Percentiles rank a stretch among this genome's conserved stretches.
phyloP scores from a whole-genome alignment of 805 yeast genomes.

The Candida ortonii region DNA sequence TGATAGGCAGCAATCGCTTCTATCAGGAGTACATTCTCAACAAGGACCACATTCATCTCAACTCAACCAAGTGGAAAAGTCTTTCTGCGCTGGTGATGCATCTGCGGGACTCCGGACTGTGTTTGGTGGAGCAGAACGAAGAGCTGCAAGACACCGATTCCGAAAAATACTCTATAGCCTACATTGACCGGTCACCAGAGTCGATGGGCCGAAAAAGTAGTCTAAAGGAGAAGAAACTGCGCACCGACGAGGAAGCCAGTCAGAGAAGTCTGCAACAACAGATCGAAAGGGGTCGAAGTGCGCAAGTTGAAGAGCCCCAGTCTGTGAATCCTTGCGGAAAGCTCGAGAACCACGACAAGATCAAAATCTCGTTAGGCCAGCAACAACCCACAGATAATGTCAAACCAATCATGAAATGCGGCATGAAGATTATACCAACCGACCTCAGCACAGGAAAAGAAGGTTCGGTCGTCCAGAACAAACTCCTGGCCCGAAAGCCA shows the following conservation, averaged over 20 bases:
- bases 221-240: slow-evolving; percentile 35
- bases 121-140: slow-evolving; percentile 46
- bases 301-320: slow-evolving; percentile 10
- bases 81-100: slow-evolving; percentile 65
- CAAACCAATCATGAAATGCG: slow-evolving; percentile 31
- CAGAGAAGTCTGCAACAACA: slow-evolving; percentile 48
- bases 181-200: slow-evolving; percentile 53
- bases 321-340: slow-evolving; percentile 1
- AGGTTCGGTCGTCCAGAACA: slow-evolving; percentile 12
- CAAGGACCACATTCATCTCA: slow-evolving; percentile 84
- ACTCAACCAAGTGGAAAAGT: slow-evolving; percentile 78
- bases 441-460: slow-evolving; percentile 18
- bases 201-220: slow-evolving; percentile 41
- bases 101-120: slow-evolving; percentile 54
- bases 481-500: slow-evolving; percentile 5
- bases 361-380: slow-evolving; percentile 15
- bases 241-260: slow-evolving; percentile 46
- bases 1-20: slow-evolving; percentile 75
- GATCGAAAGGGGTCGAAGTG: slow-evolving; percentile 43
- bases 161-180: slow-evolving; percentile 40
- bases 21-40: slow-evolving; percentile 88
- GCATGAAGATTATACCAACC: slow-evolving; percentile 27
- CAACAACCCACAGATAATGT: slow-evolving; percentile 3
- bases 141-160: slow-evolving; percentile 34
- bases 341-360: slow-evolving; percentile 16